Evolutionary conservation across 2,329 filamentous ascomycete genomes (phyloP), one percentile per base, ranked within the genome.

Genomic region (Chaetomiaceae sp.): DNA sequence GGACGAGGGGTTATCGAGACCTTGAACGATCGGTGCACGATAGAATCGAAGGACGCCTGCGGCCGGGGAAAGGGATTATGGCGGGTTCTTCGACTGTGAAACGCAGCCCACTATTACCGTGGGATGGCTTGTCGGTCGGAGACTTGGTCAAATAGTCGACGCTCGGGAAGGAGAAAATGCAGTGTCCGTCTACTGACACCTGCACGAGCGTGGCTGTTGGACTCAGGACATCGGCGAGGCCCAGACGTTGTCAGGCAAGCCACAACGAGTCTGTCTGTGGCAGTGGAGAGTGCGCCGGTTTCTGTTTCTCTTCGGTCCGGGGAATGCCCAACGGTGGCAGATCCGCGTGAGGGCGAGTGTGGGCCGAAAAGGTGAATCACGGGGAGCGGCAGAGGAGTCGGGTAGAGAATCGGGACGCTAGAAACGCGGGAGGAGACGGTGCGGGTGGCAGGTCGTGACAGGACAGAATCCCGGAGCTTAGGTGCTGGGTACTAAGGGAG

Each of bases 1-100:
- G 24, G 29, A 42, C 34, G 15, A 17, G n/a, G 41, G 27, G 18
- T 19, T 46, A 34, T 36, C 37, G 42, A 48, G 50, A 42, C 41
- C 38, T 51, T 50, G 41, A 53, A 57, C 40, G 42, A 44, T 53
- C 41, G 62, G 64, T 66, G 60, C 47, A 49, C 46, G 43, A 49
- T 51, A 59, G 62, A 66, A 72, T 60, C 58, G 58, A 67, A 73
- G 75, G 75, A 75, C 74, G 76, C 76, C 75, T 73, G 76, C 75
- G 75, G 69, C 76, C 75, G 61, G 55, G 53, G 61, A 60, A 62
- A 57, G 62, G 57, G 58, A 56, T 60, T 58, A 58, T 59, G 64
- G 58, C 68, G 61, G 65, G 69, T 60, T 65, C 63, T 64, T 29
- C 58, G 64, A 63, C 62, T 64, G 59, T 54, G 57, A 52, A 57